phyloP scores from a whole-genome alignment of 768 basidiomycete species.

The Daedaleopsis nitida region DNA sequence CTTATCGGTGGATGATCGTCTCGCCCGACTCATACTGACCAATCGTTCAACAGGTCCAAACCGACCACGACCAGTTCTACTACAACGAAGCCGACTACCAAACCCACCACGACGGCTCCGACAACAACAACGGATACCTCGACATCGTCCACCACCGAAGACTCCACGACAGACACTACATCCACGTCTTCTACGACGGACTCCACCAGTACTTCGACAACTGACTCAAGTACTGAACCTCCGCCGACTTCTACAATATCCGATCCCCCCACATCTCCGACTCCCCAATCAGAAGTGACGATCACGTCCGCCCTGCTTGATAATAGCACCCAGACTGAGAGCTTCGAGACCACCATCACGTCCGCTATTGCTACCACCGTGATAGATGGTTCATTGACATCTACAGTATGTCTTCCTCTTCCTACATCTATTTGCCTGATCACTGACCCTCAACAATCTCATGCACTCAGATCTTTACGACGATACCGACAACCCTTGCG shows the following conservation, averaged over 20 bases:
- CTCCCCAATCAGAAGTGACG: conserved; percentile 1
- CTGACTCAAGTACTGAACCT: neutral
- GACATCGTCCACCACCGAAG: neutral
- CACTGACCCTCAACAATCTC: neutral
- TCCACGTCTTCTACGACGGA: neutral
- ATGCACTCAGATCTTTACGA: conserved; percentile 17
- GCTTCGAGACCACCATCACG: conserved; percentile 17
- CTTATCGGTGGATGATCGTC: too few relatives aligned
- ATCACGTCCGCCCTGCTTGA: conserved; percentile 1
- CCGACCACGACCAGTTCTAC: too few relatives aligned
- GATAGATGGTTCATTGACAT: conserved; percentile 14
- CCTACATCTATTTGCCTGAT: neutral
- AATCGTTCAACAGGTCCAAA: neutral
- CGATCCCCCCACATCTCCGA: neutral
- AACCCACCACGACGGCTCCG: neutral
- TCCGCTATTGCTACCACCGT: conserved; percentile 17
- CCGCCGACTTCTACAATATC: neutral
- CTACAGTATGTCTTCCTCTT: conserved; percentile 8
- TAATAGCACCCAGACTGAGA: neutral
- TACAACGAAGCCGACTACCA: neutral
- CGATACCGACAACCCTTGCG: conserved; percentile 27
- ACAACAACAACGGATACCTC: neutral
- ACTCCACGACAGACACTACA: neutral
- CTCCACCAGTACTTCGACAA: neutral
- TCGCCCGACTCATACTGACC: too few relatives aligned